Conservation (phyloP, 148 eudicot genomes). For the Salicornia ramosissima region DNA sequence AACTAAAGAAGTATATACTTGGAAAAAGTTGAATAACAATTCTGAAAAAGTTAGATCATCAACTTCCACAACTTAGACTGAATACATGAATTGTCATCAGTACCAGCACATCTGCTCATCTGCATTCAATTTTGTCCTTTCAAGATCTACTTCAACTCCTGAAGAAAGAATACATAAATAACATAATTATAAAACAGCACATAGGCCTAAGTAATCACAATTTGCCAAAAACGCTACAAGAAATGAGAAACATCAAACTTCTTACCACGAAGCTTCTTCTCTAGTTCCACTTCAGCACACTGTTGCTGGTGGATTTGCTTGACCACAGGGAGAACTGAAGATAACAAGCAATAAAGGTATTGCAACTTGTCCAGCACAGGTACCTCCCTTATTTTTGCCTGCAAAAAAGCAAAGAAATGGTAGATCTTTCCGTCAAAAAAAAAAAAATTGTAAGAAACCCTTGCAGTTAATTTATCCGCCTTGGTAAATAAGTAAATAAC, state of each 20-base stretch:
- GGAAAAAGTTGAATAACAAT: too few species aligned
- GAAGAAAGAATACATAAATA: slow-evolving; percentile 27
- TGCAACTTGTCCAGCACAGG: slow-evolving; percentile 76
- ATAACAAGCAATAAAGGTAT: slow-evolving; percentile 71
- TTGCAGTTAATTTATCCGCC: background rate
- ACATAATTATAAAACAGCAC: slow-evolving; percentile 11
- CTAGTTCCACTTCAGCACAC: slow-evolving; percentile 77
- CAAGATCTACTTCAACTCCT: slow-evolving; percentile 80
- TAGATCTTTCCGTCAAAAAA: background rate
- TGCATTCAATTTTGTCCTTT: slow-evolving; percentile 78
- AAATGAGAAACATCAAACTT: slow-evolving; percentile 16
- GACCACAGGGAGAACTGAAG: slow-evolving; percentile 85
- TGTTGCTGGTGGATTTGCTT: slow-evolving; percentile 76
- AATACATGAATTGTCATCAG: slow-evolving; percentile 6
- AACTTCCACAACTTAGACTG: slow-evolving; percentile 6
- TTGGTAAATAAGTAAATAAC: background rate
- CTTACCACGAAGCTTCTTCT: slow-evolving; percentile 73
- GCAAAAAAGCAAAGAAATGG: slow-evolving; percentile 16
- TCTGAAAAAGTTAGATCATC: too few species aligned
- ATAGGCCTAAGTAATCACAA: background rate
- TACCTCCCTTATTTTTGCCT: slow-evolving; percentile 81
- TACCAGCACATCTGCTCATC: slow-evolving; percentile 99
- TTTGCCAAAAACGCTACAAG: background rate
- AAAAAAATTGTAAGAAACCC: background rate
- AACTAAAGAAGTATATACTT: too few species aligned